These are phyloP conservation scores for Neonectria sp. DNA, from an alignment of 2,329 filamentous ascomycete species.

Conservation along the genomic window DNA sequence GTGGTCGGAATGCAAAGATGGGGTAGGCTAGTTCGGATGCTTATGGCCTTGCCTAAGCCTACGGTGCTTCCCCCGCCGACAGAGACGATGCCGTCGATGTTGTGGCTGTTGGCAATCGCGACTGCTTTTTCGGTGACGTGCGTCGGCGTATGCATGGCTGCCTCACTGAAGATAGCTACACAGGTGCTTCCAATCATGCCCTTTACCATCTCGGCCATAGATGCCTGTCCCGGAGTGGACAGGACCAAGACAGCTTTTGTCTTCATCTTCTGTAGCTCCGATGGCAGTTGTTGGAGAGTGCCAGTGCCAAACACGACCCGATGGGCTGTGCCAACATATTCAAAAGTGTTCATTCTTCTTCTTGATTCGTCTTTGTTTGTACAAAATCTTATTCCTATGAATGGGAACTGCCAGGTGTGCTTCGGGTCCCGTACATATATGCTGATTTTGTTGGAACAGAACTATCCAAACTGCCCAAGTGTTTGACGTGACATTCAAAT, in stretches of 20 bases:
- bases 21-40: constrained; percentile 66
- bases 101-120: background rate
- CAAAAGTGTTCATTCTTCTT: constrained; percentile 66
- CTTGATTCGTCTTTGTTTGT: background rate
- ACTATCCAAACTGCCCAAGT: background rate
- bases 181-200: constrained; percentile 25
- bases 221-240: constrained; percentile 61
- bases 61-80: constrained; percentile 54
- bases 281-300: constrained; percentile 63
- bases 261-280: constrained; percentile 60
- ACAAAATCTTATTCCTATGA: background rate
- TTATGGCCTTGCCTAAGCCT: constrained; percentile 72
- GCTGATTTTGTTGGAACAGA: background rate
- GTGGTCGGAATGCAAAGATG: constrained; percentile 70
- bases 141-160: constrained; percentile 29
- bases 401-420: background rate
- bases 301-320: constrained; percentile 71
- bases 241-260: constrained; percentile 60
- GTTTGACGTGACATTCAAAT: background rate
- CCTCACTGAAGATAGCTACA: constrained; percentile 28
- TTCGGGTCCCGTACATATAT: background rate
- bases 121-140: constrained; percentile 29
- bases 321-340: constrained; percentile 67
- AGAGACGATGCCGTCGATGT: constrained; percentile 47
- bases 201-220: constrained; percentile 33